These are phyloP conservation scores for Alternaria triticimaculans DNA, from an alignment of 2,329 filamentous ascomycete genomes.

Conservation along the genomic window DNA sequence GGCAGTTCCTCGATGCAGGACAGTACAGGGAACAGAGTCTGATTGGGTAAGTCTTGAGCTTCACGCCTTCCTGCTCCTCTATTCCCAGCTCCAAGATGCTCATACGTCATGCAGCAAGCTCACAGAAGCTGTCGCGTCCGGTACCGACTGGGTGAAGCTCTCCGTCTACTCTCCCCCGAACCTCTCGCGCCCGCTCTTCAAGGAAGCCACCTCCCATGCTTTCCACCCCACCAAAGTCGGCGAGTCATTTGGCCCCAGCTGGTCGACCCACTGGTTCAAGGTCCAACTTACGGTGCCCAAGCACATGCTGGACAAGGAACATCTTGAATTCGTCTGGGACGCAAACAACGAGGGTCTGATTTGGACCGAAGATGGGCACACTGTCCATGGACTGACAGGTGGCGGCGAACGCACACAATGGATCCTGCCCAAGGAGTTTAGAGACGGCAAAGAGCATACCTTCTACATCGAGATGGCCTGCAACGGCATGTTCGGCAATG, in stretches of 20 bases:
- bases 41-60: constrained; percentile 62
- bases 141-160: constrained; percentile 79
- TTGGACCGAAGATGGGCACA: constrained; percentile 88
- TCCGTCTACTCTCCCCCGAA: constrained; percentile 84
- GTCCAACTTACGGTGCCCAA: constrained; percentile 78
- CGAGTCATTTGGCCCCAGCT: constrained; percentile 86
- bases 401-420: constrained; percentile 89
- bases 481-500: constrained; percentile 98
- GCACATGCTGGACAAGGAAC: constrained; percentile 74
- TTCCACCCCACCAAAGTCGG: constrained; percentile 80
- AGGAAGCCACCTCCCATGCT: constrained; percentile 78
- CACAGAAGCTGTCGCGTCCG: constrained; percentile 70
- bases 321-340: constrained; percentile 97
- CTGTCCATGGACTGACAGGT: constrained; percentile 89
- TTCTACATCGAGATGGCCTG: constrained; percentile 99
- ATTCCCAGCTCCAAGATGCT: constrained; percentile 6
- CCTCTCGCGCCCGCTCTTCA: constrained; percentile 80
- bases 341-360: constrained; percentile 92
- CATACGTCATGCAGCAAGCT: constrained; percentile 64
- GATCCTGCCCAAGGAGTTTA: constrained; percentile 81
- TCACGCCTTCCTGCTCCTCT: neutral
- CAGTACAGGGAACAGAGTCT: constrained; percentile 76
- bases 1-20: constrained; percentile 78
- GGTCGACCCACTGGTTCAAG: constrained; percentile 98
- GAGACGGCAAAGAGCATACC: constrained; percentile 83